Base-by-base conservation (phyloP, 495 filamentous ascomycete genomes). In the Aspergillus sclerotioniger region DNA sequence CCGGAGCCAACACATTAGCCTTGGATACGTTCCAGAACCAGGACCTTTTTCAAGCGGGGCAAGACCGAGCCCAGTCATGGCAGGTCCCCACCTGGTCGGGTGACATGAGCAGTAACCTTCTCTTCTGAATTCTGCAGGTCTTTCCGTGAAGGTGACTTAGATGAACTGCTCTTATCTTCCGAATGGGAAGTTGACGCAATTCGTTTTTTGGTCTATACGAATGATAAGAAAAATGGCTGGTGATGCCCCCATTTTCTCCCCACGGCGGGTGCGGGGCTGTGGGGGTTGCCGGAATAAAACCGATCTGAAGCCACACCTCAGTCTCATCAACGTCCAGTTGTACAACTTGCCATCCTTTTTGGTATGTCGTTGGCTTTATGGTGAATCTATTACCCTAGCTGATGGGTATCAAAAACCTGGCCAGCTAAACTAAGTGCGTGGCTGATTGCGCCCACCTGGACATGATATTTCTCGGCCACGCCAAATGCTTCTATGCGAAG, bases 91-190 rank as follows among this genome's bases (percentile, higher is more conserved):
- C 68, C 8, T 79, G 74, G 76, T 62, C 72, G 10, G 73, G 72
- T 0, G 76, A 79, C 59, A 76, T 76, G 72, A 70, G 64, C 50
- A 74, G 62, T 35, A 77, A 60, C 54, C 69, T 79, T 53, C 64
- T 77, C 12, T 79, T 79, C 53, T 79, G 69, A 41, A 37, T n/a
- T n/a, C 37, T n/a, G n/a, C 37, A n/a, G n/a, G 37, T 6, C 5
- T 1, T 13, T n/a, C 37, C 5, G 37, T n/a, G 13, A 13, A 6
- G 12, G 33, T 5, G 37, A 15, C 25, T 5, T 5, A n/a, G n/a
- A n/a, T 25, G 25, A 25, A 25, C 25, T 25, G 25, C 25, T 25
- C 25, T 5, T 25, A 25, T 25, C 25, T 25, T 5, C 25, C 5
- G 25, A 2, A 5, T 5, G 37, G n/a, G 6, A 3, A 6, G 3